Evolutionary conservation across 2,329 filamentous ascomycete genomes (phyloP), one percentile per base, ranked within the genome.

Genomic region (Pseudonectria foliicola): DNA sequence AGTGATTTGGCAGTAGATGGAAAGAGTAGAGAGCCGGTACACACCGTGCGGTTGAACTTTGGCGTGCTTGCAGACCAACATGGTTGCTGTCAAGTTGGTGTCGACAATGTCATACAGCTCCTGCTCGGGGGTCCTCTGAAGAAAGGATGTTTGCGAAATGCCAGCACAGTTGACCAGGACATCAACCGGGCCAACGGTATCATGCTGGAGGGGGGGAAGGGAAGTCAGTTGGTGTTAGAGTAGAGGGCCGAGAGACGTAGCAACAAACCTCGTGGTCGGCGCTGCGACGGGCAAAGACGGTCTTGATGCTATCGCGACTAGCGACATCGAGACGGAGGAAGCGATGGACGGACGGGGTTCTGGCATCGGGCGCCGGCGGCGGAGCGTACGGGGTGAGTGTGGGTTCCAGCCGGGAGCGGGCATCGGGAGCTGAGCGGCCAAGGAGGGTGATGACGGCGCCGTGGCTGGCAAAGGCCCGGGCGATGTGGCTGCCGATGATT

Each of bases 161-260:
- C 87, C 88, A 0, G 87, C 87, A 16, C 84, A 83, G 53, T 94
- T 93, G 44, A 94, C 71, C 2, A 94, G 71, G 21, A 90, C 66
- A 49, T 76, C 68, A 7, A 66, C 45, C 7, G 54, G 50, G 1
- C 61, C 61, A 25, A 63, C 52, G 25, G 38, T 23, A 31, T 39
- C 27, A 18, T 45, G 35, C 26, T 32, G 34, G 4, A 25, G 13
- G 6, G 12, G 10, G 6, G 34, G 4, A 25, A 11, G 6, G 12
- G 10, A 8, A 27, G 28, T 14, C 13, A 28, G 31, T 16, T 13
- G 28, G 12, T 15, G 25, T 14, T 4, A n/a, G 3, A 14, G 13
- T 6, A 24, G 13, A n/a, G 14, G 5, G 13, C 6, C n/a, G 4
- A 27, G n/a, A 12, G 6, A 33, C 2, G 11, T n/a, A 11, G 15